Conservation (phyloP, 352 stramenopile species). For the Thraustochytrium aureum region DNA sequence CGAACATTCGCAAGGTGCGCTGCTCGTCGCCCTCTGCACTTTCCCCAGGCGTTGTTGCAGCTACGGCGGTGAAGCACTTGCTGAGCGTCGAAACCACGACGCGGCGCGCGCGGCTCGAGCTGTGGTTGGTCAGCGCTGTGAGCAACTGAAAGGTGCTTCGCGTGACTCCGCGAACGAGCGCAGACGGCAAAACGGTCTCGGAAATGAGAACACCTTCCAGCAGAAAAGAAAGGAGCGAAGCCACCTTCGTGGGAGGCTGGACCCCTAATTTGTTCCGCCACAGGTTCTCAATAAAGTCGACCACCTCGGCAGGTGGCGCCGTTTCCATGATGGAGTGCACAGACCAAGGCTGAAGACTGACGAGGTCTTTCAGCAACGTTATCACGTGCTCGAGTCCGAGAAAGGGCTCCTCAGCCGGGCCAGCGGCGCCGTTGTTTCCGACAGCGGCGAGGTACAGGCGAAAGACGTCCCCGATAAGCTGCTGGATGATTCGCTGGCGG, state of each 20-base stretch:
- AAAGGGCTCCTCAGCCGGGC: background rate
- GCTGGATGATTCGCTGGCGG: too few relatives aligned
- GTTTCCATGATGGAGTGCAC: background rate
- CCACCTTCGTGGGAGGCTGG: too few relatives aligned
- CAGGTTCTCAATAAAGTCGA: background rate
- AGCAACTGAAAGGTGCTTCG: constrained; percentile 17
- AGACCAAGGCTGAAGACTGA: constrained; percentile 38
- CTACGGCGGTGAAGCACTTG: background rate
- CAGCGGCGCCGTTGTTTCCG: too few relatives aligned
- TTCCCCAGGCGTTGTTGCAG: background rate
- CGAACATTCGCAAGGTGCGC: constrained; percentile 24
- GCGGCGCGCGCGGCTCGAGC: background rate
- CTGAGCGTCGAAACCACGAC: background rate
- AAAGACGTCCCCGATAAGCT: too few relatives aligned
- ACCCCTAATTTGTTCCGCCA: constrained; percentile 6
- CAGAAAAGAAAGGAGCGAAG: background rate
- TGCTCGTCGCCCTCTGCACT: background rate
- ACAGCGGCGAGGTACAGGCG: too few relatives aligned
- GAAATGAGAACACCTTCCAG: background rate
- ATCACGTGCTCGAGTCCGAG: background rate
- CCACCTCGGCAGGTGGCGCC: background rate
- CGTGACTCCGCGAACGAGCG: background rate
- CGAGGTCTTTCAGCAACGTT: constrained; percentile 8
- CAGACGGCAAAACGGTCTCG: background rate
- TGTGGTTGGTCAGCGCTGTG: constrained; percentile 16